These are phyloP conservation scores for Camellia lanceoleosa DNA, from an alignment of 148 eudicot species.

Conservation along the genomic window DNA sequence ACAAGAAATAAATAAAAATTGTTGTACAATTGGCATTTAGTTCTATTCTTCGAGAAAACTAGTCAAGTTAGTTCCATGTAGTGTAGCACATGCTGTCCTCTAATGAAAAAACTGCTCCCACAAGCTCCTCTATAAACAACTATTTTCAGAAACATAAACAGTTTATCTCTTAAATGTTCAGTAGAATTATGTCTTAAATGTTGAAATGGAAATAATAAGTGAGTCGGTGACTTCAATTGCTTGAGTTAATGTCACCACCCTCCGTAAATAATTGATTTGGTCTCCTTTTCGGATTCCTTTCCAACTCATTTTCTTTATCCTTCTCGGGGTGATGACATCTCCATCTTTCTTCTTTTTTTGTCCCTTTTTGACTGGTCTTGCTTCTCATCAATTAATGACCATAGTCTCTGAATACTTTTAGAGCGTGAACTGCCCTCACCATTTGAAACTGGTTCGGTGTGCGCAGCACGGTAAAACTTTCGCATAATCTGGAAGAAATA, in stretches of 20 bases:
- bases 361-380: constrained; percentile 47
- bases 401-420: constrained; percentile 46
- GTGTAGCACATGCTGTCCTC: background rate
- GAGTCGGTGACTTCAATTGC: constrained; percentile 10
- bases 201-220: too few relatives aligned
- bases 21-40: background rate
- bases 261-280: constrained; percentile 9
- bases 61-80: background rate
- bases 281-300: constrained; percentile 21
- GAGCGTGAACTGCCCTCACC: constrained; percentile 37
- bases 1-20: too few relatives aligned
- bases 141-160: too few relatives aligned
- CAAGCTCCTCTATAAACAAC: too few relatives aligned
- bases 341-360: constrained; percentile 46
- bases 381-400: constrained; percentile 79
- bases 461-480: constrained; percentile 31
- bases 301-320: constrained; percentile 12
- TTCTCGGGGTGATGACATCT: constrained; percentile 29
- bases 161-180: too few relatives aligned
- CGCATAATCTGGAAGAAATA: constrained; percentile 54
- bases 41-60: background rate
- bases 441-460: constrained; percentile 20
- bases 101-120: too few relatives aligned
- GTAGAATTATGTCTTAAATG: background rate
- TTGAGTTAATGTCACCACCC: constrained; percentile 11